Conservation (phyloP, 768 basidiomycete genomes). For the Cyclocybe cylindracea region DNA sequence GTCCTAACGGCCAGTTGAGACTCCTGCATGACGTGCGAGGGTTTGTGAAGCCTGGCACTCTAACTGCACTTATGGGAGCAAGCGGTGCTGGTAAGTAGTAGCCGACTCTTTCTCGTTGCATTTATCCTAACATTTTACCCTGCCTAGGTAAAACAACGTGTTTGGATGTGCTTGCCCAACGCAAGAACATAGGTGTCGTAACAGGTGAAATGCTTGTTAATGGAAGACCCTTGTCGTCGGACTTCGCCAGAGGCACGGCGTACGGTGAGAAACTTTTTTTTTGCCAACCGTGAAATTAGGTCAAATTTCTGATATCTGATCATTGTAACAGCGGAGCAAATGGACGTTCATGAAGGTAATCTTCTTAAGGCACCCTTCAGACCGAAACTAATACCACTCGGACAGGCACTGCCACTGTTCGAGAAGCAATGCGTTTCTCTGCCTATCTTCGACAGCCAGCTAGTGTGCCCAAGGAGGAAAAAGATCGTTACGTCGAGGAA, state of each 20-base stretch:
- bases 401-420: slow-evolving; percentile 68
- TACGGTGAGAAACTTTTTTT: slow-evolving; percentile 52
- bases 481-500: slow-evolving; percentile 79
- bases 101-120: slow-evolving; percentile 1
- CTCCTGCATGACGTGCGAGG: slow-evolving; percentile 78
- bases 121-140: slow-evolving; percentile 4
- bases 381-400: neutral
- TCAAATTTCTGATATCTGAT: slow-evolving; percentile 17
- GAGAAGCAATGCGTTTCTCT: slow-evolving; percentile 84
- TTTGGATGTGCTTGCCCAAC: slow-evolving; percentile 71
- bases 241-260: slow-evolving; percentile 66
- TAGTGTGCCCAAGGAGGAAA: slow-evolving; percentile 66
- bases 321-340: slow-evolving; percentile 63
- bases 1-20: slow-evolving; percentile 56
- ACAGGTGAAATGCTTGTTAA: slow-evolving; percentile 66
- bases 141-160: slow-evolving; percentile 70
- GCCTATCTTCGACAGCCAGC: slow-evolving; percentile 82
- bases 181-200: slow-evolving; percentile 71
- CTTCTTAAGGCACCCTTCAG: neutral
- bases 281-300: slow-evolving; percentile 19
- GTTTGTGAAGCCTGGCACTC: slow-evolving; percentile 83
- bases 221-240: slow-evolving; percentile 57
- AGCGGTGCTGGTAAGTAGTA: slow-evolving; percentile 63
- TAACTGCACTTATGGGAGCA: slow-evolving; percentile 89
- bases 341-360: slow-evolving; percentile 75